Base-by-base conservation (phyloP, 2,329 filamentous ascomycete species). In the Colletotrichum incanum region DNA sequence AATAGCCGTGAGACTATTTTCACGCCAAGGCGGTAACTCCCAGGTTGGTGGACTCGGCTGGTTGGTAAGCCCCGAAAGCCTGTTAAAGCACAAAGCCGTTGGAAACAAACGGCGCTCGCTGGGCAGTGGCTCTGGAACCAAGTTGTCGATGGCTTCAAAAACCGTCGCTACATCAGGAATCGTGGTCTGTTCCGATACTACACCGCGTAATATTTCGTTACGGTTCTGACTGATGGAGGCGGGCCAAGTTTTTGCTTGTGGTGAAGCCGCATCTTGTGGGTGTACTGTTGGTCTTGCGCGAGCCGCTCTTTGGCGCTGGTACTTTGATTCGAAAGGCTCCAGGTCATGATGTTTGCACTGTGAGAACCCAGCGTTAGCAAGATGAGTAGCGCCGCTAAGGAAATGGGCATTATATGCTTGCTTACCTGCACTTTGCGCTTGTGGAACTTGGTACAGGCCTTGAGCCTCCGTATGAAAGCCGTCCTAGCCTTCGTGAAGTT, bases 341-440 rank as follows among this genome's bases (percentile, higher is more conserved):
- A 62, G 31, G 41, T 62, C 20, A 47, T 62, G 59, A 23, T n/a
- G 26, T 16, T 34, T 49, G 20, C 18, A 11, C 59, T 62, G 37
- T 5, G 34, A 34, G 7, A 11, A 12, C 16, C 5, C 52, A 6
- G 12, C 11, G 20, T 37, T 37, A 23, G 52, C 11, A 16, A 20
- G 31, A 37, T 6, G 5, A 55, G 41, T 50, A 50, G n/a, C n/a
- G n/a, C 4, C 11, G 7, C 23, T 14, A 4, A 58, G 23, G 7
- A n/a, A 9, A 26, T 3, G 1, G 5, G 6, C 14, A 34, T n/a
- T 37, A 9, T 39, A 18, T 16, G 31, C 16, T n/a, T 55, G 7
- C 31, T 39, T 31, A 52, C 28, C 43, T 63, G 6, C 11, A 39
- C 20, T 23, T 14, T 34, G 11, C 34, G 28, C 50, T 54, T 18